Evolutionary conservation across 352 stramenopile species (phyloP).

Genomic region (Globisporangium okanoganense): DNA sequence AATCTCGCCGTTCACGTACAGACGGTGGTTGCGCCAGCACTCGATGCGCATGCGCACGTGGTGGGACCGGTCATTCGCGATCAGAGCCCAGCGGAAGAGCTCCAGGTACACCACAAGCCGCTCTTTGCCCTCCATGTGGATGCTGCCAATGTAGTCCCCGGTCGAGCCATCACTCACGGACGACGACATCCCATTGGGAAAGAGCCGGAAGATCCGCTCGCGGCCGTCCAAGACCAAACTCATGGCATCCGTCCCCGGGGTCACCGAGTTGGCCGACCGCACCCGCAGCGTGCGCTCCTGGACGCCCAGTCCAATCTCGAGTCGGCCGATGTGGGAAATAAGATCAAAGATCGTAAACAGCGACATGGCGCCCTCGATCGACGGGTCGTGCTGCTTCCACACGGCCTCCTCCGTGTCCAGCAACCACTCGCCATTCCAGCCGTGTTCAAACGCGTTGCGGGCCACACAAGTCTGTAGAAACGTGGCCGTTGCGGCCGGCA

Average conservation of each 20-base stretch:
- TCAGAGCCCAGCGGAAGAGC: conserved; percentile 39
- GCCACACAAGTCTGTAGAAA: conserved; percentile 7
- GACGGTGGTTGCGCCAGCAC: conserved; percentile 30
- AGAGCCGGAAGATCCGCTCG: conserved; percentile 53
- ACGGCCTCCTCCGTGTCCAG: conserved; percentile 40
- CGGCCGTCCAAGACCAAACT: conserved; percentile 54
- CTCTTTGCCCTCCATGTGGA: conserved; percentile 39
- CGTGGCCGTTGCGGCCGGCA: background rate
- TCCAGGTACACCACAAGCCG: conserved; percentile 48
- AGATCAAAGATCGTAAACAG: conserved; percentile 40
- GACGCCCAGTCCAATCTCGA: conserved; percentile 41
- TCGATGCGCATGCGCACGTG: conserved; percentile 45
- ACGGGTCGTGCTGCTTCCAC: conserved; percentile 28
- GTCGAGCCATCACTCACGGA: conserved; percentile 19
- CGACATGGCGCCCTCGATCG: conserved; percentile 22
- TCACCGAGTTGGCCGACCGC: conserved; percentile 26
- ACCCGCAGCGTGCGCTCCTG: conserved; percentile 33
- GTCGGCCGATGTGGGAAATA: conserved; percentile 40
- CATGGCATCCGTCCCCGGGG: conserved; percentile 30
- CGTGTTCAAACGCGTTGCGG: conserved; percentile 31
- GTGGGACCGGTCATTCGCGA: conserved; percentile 24
- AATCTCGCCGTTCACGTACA: conserved; percentile 48
- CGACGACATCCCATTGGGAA: conserved; percentile 48
- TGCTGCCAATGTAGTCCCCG: conserved; percentile 62
- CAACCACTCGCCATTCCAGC: conserved; percentile 51